Conservation (phyloP, 2,329 filamentous ascomycete genomes). For the Chaetomium globosum region DNA sequence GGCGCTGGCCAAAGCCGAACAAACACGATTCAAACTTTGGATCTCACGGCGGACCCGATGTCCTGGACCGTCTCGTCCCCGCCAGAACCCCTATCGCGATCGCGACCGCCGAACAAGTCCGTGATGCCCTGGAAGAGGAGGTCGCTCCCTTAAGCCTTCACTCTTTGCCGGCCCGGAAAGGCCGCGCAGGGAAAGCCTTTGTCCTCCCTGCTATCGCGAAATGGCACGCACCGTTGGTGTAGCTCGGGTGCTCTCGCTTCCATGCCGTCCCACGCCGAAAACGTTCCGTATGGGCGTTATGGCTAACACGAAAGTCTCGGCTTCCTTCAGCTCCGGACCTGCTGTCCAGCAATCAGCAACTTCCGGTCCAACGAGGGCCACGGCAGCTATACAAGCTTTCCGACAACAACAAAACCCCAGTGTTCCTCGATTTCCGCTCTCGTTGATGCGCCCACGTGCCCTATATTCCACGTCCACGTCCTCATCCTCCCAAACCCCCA, state of each 20-base stretch:
- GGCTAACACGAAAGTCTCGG: not conserved
- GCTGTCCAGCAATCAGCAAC: not conserved
- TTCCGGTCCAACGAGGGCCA: not conserved
- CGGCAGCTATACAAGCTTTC: not conserved
- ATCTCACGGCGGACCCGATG: constrained; percentile 25
- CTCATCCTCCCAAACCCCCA: constrained; percentile 16
- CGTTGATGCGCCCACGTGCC: constrained; percentile 8
- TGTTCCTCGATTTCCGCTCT: not conserved
- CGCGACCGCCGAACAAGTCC: constrained; percentile 20
- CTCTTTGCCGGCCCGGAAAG: constrained; percentile 17
- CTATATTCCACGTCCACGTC: constrained; percentile 25
- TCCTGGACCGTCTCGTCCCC: constrained; percentile 12
- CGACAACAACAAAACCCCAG: not conserved
- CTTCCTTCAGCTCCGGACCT: constrained; percentile 17
- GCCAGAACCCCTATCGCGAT: constrained; percentile 20
- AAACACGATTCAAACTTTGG: not conserved
- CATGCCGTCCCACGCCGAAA: constrained; percentile 27
- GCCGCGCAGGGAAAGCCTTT: constrained; percentile 11
- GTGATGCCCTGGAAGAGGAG: constrained; percentile 27
- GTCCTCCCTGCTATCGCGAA: constrained; percentile 13
- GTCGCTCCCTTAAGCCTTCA: constrained; percentile 9
- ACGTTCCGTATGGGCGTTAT: constrained; percentile 5
- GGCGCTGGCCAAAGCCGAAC: not conserved
- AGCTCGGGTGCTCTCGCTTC: constrained; percentile 28
- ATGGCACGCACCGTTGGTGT: constrained; percentile 27